These are phyloP conservation scores for Fusarium sp. DNA, from an alignment of 2,329 filamentous ascomycete genomes.

Conservation along the genomic window DNA sequence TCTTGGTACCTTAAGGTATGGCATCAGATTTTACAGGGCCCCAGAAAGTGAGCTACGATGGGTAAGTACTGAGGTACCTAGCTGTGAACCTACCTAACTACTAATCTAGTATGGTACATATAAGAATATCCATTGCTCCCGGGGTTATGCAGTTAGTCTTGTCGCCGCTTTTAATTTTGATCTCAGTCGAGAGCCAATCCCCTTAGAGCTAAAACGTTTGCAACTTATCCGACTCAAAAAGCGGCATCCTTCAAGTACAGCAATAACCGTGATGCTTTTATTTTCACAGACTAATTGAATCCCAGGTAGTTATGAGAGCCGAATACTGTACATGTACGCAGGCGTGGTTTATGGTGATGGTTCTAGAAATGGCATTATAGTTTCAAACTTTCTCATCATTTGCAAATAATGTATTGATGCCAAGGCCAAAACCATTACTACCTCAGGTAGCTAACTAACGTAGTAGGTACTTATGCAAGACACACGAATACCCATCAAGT, in stretches of 20 bases:
- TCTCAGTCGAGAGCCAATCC: neutral
- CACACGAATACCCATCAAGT: neutral
- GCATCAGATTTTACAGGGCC: constrained; percentile 2
- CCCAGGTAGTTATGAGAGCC: too few species aligned
- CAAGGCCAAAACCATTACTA: neutral
- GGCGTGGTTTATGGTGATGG: too few species aligned
- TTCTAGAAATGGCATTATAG: too few species aligned
- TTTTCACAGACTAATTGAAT: too few species aligned
- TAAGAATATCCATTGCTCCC: too few species aligned
- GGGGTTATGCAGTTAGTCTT: constrained; percentile 1
- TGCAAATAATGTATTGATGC: neutral
- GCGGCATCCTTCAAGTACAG: neutral
- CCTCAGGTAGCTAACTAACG: neutral
- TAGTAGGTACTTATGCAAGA: neutral
- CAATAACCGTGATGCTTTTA: too few species aligned
- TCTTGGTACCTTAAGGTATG: too few species aligned
- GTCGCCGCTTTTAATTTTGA: neutral
- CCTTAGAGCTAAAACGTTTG: neutral
- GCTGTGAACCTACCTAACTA: too few species aligned
- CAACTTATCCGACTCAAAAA: neutral
- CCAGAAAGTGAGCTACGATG: constrained; percentile 11
- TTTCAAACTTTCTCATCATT: too few species aligned
- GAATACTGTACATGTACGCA: too few species aligned
- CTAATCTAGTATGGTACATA: too few species aligned
- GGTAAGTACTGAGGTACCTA: neutral